Base-by-base conservation (phyloP, 495 filamentous ascomycete species). In the Hyaloscypha hepaticicola region DNA sequence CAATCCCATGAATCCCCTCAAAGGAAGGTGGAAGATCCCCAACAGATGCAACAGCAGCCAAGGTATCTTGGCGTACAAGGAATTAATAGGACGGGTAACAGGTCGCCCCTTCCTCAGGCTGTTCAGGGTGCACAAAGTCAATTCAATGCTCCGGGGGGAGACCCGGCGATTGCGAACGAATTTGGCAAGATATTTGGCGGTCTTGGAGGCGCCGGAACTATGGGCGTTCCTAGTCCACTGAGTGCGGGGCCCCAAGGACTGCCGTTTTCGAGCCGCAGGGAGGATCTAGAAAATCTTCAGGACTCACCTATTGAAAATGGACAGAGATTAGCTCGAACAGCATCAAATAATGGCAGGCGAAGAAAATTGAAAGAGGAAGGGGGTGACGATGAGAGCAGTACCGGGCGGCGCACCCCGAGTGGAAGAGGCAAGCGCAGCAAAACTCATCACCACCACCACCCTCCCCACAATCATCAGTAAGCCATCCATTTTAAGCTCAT, bases 181-280 rank as follows among this genome's bases (percentile, higher is more conserved):
- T 90, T 96, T 72, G 92, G 92, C 9, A 85, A 90, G 31, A 94
- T 96, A 78, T 97, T 96, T 76, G 89, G 90, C 3, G 93, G 93
- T 22, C 89, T 97, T 69, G 92, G 93, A 75, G 93, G 92, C 49
- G 87, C 93, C 6, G 87, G 90, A 29, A 81, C 85, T 50, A 80
- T 82, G 56, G 63, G 63, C 49, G 66, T 62, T 38, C 63, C 69
- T 25, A 71, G 69, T 49, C 70, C 70, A 24, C 76, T 78, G 55
- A 77, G 75, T 33, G 58, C 67, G 14, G 64, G 58, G 21, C 51
- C 65, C 25, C 66, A 63, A 48, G 80, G 80, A 68, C 69, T 77
- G 24, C 78, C 79, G 16, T 84, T 77, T 58, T 73, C 76, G 12
- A 74, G 68, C 28, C 76, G 80, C 3, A 76, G 80, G 19, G 82